Conservation (phyloP, 2,329 filamentous ascomycete genomes). For the Niveomyces coronatus region DNA sequence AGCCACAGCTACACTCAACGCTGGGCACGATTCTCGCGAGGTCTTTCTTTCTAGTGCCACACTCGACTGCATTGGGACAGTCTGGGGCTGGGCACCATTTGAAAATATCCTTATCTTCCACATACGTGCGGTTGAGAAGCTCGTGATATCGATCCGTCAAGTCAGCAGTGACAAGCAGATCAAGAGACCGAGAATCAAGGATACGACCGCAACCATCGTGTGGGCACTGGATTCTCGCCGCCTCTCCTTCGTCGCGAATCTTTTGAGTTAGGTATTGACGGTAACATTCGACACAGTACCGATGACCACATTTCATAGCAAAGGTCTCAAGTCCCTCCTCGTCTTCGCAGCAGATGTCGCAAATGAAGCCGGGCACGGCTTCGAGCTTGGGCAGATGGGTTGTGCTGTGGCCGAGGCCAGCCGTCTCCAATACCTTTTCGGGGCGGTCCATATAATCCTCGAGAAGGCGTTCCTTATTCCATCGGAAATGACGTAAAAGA, state of each 20-base stretch:
- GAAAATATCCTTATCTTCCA: conserved; percentile 89
- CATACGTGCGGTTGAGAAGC: conserved; percentile 85
- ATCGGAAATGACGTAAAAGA: conserved; percentile 75
- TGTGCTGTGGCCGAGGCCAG: conserved; percentile 64
- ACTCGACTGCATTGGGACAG: conserved; percentile 87
- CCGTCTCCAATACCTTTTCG: conserved; percentile 69
- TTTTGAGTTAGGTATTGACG: conserved; percentile 85
- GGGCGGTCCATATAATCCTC: conserved; percentile 93
- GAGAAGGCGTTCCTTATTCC: conserved; percentile 93
- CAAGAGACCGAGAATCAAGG: conserved; percentile 80
- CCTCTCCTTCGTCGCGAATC: conserved; percentile 91
- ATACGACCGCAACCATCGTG: conserved; percentile 79
- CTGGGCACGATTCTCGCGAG: conserved; percentile 79
- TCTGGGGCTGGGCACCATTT: conserved; percentile 99
- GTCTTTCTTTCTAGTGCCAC: conserved; percentile 77
- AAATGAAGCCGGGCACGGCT: conserved; percentile 65
- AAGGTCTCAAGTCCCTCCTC: conserved; percentile 67
- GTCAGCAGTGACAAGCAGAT: conserved; percentile 56
- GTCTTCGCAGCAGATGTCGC: conserved; percentile 96
- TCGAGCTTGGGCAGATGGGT: conserved; percentile 56
- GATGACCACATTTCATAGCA: conserved; percentile 88
- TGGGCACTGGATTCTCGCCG: conserved; percentile 88
- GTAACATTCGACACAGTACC: conserved; percentile 90
- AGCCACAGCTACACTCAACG: conserved; percentile 73
- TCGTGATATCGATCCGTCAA: conserved; percentile 61